These are phyloP conservation scores for Suillus cothurnatus DNA, from an alignment of 768 basidiomycete species.

Conservation along the genomic window DNA sequence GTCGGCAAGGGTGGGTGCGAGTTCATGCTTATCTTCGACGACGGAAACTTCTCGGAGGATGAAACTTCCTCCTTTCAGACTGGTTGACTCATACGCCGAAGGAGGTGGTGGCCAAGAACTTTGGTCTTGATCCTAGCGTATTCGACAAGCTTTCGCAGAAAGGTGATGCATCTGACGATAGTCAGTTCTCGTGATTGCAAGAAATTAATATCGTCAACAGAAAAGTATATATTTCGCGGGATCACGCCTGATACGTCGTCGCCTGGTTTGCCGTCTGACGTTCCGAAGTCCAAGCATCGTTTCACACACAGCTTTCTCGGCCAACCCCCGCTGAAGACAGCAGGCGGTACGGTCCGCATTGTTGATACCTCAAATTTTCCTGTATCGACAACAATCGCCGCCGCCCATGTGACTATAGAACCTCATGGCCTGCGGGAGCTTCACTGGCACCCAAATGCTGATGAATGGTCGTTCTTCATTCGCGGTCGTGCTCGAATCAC, in stretches of 20 bases:
- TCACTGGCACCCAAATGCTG: slow-evolving; percentile 45
- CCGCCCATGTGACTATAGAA: slow-evolving; percentile 52
- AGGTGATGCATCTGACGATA: not conserved
- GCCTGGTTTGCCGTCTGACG: slow-evolving; percentile 47
- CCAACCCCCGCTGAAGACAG: slow-evolving; percentile 25
- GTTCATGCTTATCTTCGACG: slow-evolving; percentile 43
- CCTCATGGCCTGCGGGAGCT: slow-evolving; percentile 50
- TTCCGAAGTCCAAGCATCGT: slow-evolving; percentile 42
- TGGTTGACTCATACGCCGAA: slow-evolving; percentile 52
- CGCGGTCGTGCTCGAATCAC: slow-evolving; percentile 37
- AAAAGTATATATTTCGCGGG: slow-evolving; percentile 51
- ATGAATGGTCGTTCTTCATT: slow-evolving; percentile 37
- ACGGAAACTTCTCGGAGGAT: slow-evolving; percentile 46
- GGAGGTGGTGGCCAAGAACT: slow-evolving; percentile 56
- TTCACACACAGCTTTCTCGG: not conserved
- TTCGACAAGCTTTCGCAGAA: slow-evolving; percentile 49
- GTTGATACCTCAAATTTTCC: slow-evolving; percentile 54
- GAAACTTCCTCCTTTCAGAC: slow-evolving; percentile 52
- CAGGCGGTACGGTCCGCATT: slow-evolving; percentile 53
- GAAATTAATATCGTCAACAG: slow-evolving; percentile 24
- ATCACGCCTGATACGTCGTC: slow-evolving; percentile 42
- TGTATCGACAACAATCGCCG: slow-evolving; percentile 50
- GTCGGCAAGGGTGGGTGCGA: slow-evolving; percentile 37
- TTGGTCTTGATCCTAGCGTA: slow-evolving; percentile 41
- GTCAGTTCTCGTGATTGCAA: not conserved